phyloP scores from a whole-genome alignment of 192 early-diverging fungal genomes.

The Coemansia sp. region DNA sequence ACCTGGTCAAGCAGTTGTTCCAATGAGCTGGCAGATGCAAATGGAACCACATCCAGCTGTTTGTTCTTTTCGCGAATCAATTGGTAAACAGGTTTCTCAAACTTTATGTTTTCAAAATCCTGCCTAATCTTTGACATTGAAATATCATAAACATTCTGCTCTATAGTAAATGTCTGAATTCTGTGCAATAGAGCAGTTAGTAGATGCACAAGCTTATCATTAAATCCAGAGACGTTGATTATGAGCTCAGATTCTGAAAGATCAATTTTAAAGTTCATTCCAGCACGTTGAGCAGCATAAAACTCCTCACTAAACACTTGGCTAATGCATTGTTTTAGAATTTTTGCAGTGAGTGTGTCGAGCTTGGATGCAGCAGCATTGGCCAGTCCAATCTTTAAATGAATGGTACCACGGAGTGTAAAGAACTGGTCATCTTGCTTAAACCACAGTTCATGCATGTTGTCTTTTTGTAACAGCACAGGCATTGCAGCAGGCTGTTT shows the following conservation, averaged over 20 bases:
- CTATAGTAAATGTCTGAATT: neutral
- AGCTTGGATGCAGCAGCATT: neutral
- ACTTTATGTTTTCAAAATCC: neutral
- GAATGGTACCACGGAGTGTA: conserved; percentile 68
- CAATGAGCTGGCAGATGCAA: neutral
- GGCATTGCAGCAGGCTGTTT: too few relatives aligned
- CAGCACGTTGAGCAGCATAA: neutral
- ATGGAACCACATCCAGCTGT: neutral
- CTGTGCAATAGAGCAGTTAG: neutral
- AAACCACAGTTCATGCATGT: conserved; percentile 69
- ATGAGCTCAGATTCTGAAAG: neutral
- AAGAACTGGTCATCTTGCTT: conserved; percentile 88
- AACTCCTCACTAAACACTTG: neutral
- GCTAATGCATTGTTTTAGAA: neutral
- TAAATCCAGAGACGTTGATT: neutral
- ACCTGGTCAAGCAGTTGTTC: neutral
- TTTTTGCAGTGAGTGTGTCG: neutral
- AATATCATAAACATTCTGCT: neutral
- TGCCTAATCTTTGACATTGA: neutral
- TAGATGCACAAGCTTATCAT: neutral
- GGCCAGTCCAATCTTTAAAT: neutral
- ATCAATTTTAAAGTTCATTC: neutral
- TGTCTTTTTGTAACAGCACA: neutral
- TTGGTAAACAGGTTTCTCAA: neutral
- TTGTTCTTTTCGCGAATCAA: neutral